Conservation (phyloP, 768 basidiomycete genomes). For the Favolaschia claudopus region DNA sequence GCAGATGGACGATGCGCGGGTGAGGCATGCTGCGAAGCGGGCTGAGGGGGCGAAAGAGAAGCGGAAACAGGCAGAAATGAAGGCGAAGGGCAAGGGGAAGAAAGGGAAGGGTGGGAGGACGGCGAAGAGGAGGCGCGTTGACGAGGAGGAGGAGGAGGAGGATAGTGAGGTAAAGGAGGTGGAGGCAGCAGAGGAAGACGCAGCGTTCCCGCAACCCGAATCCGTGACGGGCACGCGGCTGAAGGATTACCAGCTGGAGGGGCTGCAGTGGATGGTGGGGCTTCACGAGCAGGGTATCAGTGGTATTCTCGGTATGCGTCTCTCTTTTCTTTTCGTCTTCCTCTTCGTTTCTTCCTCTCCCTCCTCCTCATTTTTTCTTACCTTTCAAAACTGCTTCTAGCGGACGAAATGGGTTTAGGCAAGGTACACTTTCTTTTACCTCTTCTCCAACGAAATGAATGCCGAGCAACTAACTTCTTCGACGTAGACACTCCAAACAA, state of each 20-base stretch:
- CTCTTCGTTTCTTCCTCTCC: not conserved
- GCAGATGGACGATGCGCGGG: conserved; percentile 18
- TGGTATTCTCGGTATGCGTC: conserved; percentile 72
- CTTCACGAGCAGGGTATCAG: conserved; percentile 86
- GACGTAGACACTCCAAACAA: conserved; percentile 94
- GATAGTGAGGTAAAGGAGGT: conserved; percentile 30
- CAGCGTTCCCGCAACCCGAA: conserved; percentile 72
- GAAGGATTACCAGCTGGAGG: conserved; percentile 92
- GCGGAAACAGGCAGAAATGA: conserved; percentile 25
- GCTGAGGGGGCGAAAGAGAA: not conserved
- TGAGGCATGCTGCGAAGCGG: not conserved
- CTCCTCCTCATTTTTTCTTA: not conserved
- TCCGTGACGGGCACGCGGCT: conserved; percentile 86
- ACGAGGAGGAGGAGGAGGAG: conserved; percentile 33
- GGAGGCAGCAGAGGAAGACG: conserved; percentile 25
- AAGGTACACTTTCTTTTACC: conserved; percentile 56
- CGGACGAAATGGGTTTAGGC: conserved; percentile 96
- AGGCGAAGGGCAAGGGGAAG: too few species aligned
- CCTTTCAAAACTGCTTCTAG: conserved; percentile 43
- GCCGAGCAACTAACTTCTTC: conserved; percentile 15
- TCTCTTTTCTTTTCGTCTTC: not conserved
- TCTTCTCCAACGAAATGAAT: not conserved
- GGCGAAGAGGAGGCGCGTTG: not conserved
- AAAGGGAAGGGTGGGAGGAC: too few species aligned
- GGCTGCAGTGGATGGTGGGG: conserved; percentile 94